Evolutionary conservation across 176 grass and related monocot genomes (phyloP).

Genomic region (Tillandsia fasciculata): DNA sequence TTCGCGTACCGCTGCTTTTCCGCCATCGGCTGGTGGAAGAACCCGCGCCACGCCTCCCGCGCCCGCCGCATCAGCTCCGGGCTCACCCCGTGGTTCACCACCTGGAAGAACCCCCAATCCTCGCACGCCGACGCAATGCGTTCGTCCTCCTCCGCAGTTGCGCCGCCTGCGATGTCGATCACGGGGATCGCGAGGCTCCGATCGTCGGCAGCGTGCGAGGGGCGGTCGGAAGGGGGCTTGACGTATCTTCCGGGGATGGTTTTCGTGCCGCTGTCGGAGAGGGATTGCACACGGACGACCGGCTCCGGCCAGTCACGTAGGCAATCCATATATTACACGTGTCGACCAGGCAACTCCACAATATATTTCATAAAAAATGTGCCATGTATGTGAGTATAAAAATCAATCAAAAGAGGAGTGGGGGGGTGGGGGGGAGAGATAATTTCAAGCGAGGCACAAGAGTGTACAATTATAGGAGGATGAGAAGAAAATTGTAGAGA

Average conservation of each 20-base stretch:
- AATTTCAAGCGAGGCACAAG: background rate
- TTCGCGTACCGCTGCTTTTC: conserved; percentile 68
- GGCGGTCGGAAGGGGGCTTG: conserved; percentile 44
- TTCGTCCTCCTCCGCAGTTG: conserved; percentile 1
- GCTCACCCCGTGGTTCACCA: conserved; percentile 66
- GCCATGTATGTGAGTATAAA: background rate
- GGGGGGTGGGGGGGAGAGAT: background rate
- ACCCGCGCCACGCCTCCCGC: conserved; percentile 39
- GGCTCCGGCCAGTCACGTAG: conserved; percentile 64
- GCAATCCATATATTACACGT: conserved; percentile 10
- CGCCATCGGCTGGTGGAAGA: conserved; percentile 55
- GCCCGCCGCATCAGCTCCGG: conserved; percentile 28
- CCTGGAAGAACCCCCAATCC: conserved; percentile 94
- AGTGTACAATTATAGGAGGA: background rate
- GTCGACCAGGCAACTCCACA: too few species aligned
- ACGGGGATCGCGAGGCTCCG: conserved; percentile 28
- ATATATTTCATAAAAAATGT: background rate
- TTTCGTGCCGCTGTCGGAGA: conserved; percentile 38
- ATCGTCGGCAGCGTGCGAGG: background rate
- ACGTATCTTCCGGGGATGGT: conserved; percentile 55
- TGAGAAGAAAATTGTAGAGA: background rate
- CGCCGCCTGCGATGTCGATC: conserved; percentile 37
- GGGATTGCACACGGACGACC: conserved; percentile 59
- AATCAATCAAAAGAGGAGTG: background rate
- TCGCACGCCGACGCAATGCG: conserved; percentile 41